Base-by-base conservation (phyloP, 192 early-diverging fungal genomes). In the Podila horticola region DNA sequence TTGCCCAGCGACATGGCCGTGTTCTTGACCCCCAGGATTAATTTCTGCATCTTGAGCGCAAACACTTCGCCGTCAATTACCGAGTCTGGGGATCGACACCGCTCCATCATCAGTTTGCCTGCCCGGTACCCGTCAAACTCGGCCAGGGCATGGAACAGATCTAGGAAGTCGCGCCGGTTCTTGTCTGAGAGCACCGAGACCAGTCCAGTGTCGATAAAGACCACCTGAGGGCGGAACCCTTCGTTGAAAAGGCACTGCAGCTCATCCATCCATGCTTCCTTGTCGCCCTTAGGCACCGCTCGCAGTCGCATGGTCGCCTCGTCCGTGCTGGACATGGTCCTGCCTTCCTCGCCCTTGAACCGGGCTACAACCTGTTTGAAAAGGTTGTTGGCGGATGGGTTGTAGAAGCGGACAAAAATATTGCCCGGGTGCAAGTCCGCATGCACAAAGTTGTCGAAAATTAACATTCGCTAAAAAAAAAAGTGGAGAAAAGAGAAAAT, bases 341-440 rank as follows among this genome's bases (percentile, higher is more conserved):
- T 79, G 24, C 30, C 66, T 60, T 65, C 69, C 55, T 41, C 70
- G 52, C 73, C 20, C 49, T 64, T 26, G 72, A 69, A 41, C 58
- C 82, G 31, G 29, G 45, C 77, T 62, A 87, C 33, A 71, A 72
- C 22, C 79, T 83, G 70, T 76, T 89, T 73, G 91, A 83, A 52
- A 66, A 88, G 31, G 83, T 85, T 74, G 60, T 85, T 85, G 26
- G 84, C 83, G 26, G 85, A 83, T 4, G 92, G 92, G 73, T 89
- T 91, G 51, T 84, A 86, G 70, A 97, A 96, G 13, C 90, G 90
- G 1, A 99, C 88, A 74, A 95, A 82, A 57, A 98, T 97, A 72
- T 99, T 99, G 38, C 95, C 97, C 20, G 96, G 96, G 63, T 99
- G 97, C 66, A 98, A 70, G 81, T 98, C 97, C 6, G 95, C 93